phyloP scores from a whole-genome alignment of 108 stramenopile genomes.

The Cyclotella baltica region DNA sequence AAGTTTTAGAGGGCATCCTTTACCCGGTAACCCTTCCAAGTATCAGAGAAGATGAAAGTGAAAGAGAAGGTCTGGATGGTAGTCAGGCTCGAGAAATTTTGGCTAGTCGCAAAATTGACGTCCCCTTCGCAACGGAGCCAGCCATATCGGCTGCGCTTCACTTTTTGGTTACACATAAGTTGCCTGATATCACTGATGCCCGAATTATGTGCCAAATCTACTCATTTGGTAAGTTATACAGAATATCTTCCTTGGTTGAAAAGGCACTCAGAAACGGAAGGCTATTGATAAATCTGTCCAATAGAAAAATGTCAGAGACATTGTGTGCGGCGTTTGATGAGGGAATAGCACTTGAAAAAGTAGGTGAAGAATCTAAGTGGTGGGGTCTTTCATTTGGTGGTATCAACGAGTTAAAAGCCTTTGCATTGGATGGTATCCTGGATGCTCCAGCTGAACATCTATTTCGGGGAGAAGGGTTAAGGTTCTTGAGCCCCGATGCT shows the following conservation, averaged over 20 bases:
- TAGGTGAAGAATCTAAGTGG: conserved; percentile 5
- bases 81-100: background rate
- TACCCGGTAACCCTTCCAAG: background rate
- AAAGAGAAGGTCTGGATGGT: background rate
- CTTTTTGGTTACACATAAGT: conserved; percentile 22
- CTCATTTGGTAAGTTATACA: conserved; percentile 6
- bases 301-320: background rate
- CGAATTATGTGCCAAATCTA: conserved; percentile 31
- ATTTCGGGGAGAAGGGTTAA: background rate
- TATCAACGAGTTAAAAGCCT: conserved; percentile 3
- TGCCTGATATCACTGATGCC: conserved; percentile 16
- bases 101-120: background rate
- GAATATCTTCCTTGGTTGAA: conserved; percentile 11
- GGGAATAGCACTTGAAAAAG: conserved; percentile 1
- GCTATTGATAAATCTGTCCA: conserved; percentile 15
- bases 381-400: background rate
- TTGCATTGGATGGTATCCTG: conserved; percentile 1
- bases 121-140: conserved; percentile 21
- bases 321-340: conserved; percentile 35
- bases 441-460: conserved; percentile 14
- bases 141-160: conserved; percentile 24
- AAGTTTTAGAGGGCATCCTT: conserved; percentile 12
- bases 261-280: conserved; percentile 20
- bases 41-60: conserved; percentile 15
- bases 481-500: conserved; percentile 5